Conservation (phyloP, 2,329 filamentous ascomycete genomes). For the Simplicillium sp. region DNA sequence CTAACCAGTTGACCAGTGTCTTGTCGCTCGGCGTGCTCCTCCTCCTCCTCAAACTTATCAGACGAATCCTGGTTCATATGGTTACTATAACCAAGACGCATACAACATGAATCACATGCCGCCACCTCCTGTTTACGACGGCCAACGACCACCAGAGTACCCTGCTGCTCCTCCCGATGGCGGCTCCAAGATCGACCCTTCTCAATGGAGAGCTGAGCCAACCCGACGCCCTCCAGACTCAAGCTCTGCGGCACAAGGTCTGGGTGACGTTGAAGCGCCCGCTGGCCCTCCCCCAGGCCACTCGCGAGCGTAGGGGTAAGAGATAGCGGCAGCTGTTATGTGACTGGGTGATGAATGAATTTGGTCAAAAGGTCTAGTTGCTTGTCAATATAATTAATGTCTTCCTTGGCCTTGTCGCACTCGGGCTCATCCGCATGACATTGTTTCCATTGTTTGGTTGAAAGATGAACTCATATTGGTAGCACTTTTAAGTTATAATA, state of each 20-base stretch:
- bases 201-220: slow-evolving; percentile 26
- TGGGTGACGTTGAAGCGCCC: slow-evolving; percentile 28
- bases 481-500: background rate
- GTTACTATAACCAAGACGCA: slow-evolving; percentile 7
- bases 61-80: too few species aligned
- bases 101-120: slow-evolving; percentile 44
- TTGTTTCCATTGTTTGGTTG: too few species aligned
- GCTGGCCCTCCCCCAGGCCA: slow-evolving; percentile 35
- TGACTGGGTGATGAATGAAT: too few species aligned
- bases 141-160: slow-evolving; percentile 46
- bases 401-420: too few species aligned
- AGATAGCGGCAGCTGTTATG: background rate
- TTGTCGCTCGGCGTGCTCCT: slow-evolving; percentile 30
- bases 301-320: background rate
- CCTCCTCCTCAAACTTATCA: too few species aligned
- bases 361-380: too few species aligned
- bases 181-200: slow-evolving; percentile 43
- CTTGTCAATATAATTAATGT: too few species aligned
- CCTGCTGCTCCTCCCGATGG: slow-evolving; percentile 33
- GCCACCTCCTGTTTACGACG: slow-evolving; percentile 50
- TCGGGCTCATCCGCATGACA: too few species aligned
- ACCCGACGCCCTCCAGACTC: slow-evolving; percentile 14
- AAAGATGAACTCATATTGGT: too few species aligned
- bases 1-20: slow-evolving; percentile 28
- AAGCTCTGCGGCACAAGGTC: slow-evolving; percentile 10